Conservation (phyloP, 139 green algal genomes). For the Microglena sp. region DNA sequence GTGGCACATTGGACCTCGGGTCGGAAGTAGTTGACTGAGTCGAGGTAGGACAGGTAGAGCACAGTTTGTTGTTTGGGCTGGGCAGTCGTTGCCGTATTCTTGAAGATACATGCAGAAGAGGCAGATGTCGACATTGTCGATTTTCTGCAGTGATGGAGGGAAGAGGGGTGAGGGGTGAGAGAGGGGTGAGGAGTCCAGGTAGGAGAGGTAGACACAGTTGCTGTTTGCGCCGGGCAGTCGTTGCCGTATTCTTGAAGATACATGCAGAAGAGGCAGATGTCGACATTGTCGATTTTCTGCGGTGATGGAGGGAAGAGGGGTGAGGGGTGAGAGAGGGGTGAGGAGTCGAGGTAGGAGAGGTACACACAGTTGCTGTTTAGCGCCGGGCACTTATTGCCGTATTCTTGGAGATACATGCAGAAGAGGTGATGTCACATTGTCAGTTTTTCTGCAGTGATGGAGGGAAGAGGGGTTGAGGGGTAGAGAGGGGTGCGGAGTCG, state of each 20-base stretch:
- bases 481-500: no score
- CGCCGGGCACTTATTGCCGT: constrained; percentile 63
- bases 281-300: constrained; percentile 76
- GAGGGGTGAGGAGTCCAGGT: constrained; percentile 97
- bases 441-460: constrained; percentile 69
- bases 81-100: constrained; percentile 84
- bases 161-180: no score
- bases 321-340: no score
- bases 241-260: constrained; percentile 87
- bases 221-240: constrained; percentile 78
- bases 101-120: constrained; percentile 88
- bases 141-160: no score
- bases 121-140: constrained; percentile 86
- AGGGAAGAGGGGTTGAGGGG: no score
- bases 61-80: constrained; percentile 72
- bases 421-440: constrained; percentile 88
- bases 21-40: constrained; percentile 96
- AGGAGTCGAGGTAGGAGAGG: constrained; percentile 95
- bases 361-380: constrained; percentile 90
- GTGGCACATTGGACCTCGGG: no score
- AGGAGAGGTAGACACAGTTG: constrained; percentile 85
- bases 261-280: constrained; percentile 91
- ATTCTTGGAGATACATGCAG: constrained; percentile 90
- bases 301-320: no score
- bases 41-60: constrained; percentile 97